Base-by-base conservation (phyloP, 139 green algal species). In the Nannochloris sp. region DNA sequence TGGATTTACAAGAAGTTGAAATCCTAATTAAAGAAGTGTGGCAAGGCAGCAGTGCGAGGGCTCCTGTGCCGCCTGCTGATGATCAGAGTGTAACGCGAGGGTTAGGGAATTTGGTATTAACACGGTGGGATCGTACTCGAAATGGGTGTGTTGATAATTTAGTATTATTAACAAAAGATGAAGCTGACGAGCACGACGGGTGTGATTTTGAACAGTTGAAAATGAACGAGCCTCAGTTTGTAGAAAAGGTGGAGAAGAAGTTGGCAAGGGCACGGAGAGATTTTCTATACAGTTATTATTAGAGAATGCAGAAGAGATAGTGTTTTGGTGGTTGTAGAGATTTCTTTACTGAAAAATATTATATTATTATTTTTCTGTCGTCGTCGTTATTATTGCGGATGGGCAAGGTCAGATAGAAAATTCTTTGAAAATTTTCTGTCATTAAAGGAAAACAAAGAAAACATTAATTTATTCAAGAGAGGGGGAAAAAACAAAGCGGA, bases 61-160 rank as follows among this genome's bases (percentile, higher is more conserved):
- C 19, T 27, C 37, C 46, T 47, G 45, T 32, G 37, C 33, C 47
- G 61, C 15, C 65, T 68, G 4, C 78, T 71, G 1, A 32, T 15
- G 74, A 93, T 66, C 91, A 86, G 61, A 83, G 79, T 27, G 72
- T 92, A 25, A 86, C 77, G 45, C 71, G 89, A 13, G 70, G 60
- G 9, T 87, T 87, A 29, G 73, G 64, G 1, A 42, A 90, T 59
- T 79, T 96, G 15, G 67, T 67, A 9, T 72, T 96, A 2, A 89
- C 83, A 2, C 74, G 89, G 47, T 95, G 72, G 72, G 63, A 70
- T 42, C 23, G 34, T 31, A 13, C 9, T 2, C 51, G 35, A 55
- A 76, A 88, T 27, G 69, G 83, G 29, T 81, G 70, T 12, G 62
- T 92, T 5, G 83, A 92, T 78, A 97, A 97, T 65, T 70, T 97